phyloP scores from a whole-genome alignment of 306 rosid species.

The Chamaecrista fasciculata region DNA sequence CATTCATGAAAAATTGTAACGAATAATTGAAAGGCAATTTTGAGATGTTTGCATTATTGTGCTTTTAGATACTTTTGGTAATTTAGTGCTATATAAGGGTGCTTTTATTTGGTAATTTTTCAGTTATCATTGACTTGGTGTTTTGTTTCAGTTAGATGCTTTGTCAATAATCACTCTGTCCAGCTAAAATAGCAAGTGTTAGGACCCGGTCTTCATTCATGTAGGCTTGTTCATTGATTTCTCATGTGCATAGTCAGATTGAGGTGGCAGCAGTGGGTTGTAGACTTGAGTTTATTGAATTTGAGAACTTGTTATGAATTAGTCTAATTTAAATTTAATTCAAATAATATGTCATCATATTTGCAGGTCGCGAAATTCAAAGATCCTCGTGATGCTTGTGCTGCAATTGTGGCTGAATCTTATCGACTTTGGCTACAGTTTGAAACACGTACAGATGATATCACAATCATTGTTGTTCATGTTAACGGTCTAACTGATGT shows the following conservation, averaged over 20 bases:
- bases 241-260: slow-evolving; percentile 19
- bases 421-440: slow-evolving; percentile 96
- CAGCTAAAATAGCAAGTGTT: slow-evolving; percentile 12
- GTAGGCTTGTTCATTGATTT: slow-evolving; percentile 13
- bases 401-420: slow-evolving; percentile 96
- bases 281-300: slow-evolving; percentile 24
- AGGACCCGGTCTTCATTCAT: background rate
- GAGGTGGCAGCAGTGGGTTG: background rate
- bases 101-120: slow-evolving; percentile 6
- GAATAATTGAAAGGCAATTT: background rate
- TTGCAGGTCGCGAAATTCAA: slow-evolving; percentile 80
- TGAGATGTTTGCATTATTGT: slow-evolving; percentile 7
- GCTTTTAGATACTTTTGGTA: slow-evolving; percentile 19
- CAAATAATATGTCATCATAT: slow-evolving; percentile 19
- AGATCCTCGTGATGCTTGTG: slow-evolving; percentile 99
- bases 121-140: background rate
- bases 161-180: slow-evolving; percentile 9
- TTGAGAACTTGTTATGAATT: background rate
- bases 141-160: slow-evolving; percentile 12
- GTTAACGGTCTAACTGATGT: slow-evolving; percentile 77
- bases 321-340: slow-evolving; percentile 8
- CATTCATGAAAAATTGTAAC: background rate
- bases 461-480: slow-evolving; percentile 93
- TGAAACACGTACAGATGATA: slow-evolving; percentile 99
- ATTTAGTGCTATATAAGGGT: background rate